These are phyloP conservation scores for Fusarium chuoi DNA, from an alignment of 2,329 filamentous ascomycete species.

Conservation along the genomic window DNA sequence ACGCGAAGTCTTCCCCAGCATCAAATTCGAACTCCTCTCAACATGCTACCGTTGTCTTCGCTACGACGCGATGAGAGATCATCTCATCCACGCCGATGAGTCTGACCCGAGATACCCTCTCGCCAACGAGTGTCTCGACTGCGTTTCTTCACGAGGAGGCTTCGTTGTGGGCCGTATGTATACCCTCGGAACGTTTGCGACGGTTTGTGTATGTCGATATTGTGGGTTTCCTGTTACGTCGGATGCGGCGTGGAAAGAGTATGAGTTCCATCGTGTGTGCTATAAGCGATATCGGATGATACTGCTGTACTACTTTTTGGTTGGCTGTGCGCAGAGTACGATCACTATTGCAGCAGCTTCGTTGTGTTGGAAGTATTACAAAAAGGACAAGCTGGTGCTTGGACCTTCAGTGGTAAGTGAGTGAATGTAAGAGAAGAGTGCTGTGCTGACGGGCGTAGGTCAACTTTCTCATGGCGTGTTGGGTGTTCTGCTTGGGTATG, in stretches of 20 bases:
- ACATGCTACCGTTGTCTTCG: slow-evolving; percentile 55
- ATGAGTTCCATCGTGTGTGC: slow-evolving; percentile 55
- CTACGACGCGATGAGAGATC: slow-evolving; percentile 45
- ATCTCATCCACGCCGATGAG: slow-evolving; percentile 48
- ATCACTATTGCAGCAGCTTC: slow-evolving; percentile 50
- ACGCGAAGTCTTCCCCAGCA: slow-evolving; percentile 50
- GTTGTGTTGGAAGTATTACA: slow-evolving; percentile 53
- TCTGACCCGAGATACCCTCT: slow-evolving; percentile 50
- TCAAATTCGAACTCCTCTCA: slow-evolving; percentile 46
- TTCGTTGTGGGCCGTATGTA: slow-evolving; percentile 52
- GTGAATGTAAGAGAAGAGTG: fast-evolving
- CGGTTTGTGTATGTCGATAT: slow-evolving; percentile 56
- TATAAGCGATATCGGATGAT: slow-evolving; percentile 52
- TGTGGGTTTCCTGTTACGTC: slow-evolving; percentile 54
- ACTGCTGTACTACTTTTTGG: slow-evolving; percentile 51
- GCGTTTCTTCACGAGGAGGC: slow-evolving; percentile 49
- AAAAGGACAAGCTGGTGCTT: slow-evolving; percentile 45
- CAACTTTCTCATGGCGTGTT: slow-evolving; percentile 51
- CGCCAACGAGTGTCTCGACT: slow-evolving; percentile 54
- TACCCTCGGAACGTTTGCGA: slow-evolving; percentile 49
- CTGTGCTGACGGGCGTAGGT: slow-evolving; percentile 40
- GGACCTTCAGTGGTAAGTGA: slow-evolving; percentile 50
- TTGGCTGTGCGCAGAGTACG: slow-evolving; percentile 53
- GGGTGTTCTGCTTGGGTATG: slow-evolving; percentile 49
- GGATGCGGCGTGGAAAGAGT: slow-evolving; percentile 46